Evolutionary conservation across 1,139 yeast genomes (phyloP), one percentile per base, ranked within the genome.

Genomic region (Debaryomyces fabryi): DNA sequence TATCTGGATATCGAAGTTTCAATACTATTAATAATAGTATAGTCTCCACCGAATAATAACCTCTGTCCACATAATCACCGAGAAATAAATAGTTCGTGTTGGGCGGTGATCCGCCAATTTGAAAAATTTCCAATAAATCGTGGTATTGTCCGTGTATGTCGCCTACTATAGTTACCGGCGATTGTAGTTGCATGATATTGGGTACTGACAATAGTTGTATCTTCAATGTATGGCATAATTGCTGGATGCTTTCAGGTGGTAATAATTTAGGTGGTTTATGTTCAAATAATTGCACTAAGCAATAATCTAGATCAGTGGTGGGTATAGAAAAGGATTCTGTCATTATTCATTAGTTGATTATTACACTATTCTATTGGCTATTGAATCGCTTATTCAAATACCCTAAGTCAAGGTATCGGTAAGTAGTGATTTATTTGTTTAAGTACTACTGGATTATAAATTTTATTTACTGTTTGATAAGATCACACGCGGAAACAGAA

Each of bases 101-200:
- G 0, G 99, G 99, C 6, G 96, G 89, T 47, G 82, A 80, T 0
- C 99, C 99, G 0, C 98, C 98, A 34, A 93, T 92, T 53, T 84
- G 81, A 69, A 93, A 95, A 37, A 93, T 90, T 65, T 93, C 99
- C 37, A 93, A 69, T 49, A 93, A 72, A 65, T 93, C 99, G 64
- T 92, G 96, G 63, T 88, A 93, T 66, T 93, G 99, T 3, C 99
- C 99, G 60, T 93, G 99, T 44, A 95, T 93, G 64, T 93, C 99
- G 2, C 99, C 99, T 4, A 93, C 97, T n/a, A 93, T 91, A 1
- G 98, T 89, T 16, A 95, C 90, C 0, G 99, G 99, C 1, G 96
- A 82, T 40, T 76, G 76, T 8, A 95, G 74, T 42, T 87, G 87
- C 49, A 93, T 89, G 37, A 95, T 96, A 63, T 95, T 95, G 52